These are phyloP conservation scores for Solanum etuberosum DNA, from an alignment of 257 asterid genomes.

Conservation along the genomic window DNA sequence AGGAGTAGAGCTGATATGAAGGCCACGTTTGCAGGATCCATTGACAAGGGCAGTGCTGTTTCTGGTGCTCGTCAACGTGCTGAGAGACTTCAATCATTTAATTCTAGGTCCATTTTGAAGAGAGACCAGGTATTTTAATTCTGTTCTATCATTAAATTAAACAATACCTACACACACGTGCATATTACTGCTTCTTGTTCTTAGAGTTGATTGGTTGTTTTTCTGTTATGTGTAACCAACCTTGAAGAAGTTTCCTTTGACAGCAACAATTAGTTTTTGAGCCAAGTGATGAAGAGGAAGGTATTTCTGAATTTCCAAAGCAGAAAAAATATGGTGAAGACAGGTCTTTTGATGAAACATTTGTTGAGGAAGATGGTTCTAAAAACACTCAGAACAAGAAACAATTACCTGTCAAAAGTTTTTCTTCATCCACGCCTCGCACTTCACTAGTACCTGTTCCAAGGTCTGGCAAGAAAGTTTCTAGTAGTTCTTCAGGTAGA, in stretches of 20 bases:
- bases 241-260: constrained; percentile 38
- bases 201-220: constrained; percentile 15
- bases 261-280: constrained; percentile 67
- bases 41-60: constrained; percentile 28
- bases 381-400: constrained; percentile 40
- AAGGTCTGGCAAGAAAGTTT: constrained; percentile 39
- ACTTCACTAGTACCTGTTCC: constrained; percentile 42
- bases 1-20: constrained; percentile 72
- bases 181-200: not conserved
- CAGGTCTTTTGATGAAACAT: constrained; percentile 31
- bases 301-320: constrained; percentile 31
- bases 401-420: constrained; percentile 31
- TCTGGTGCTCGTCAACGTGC: constrained; percentile 43
- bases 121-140: constrained; percentile 62
- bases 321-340: constrained; percentile 28
- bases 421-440: constrained; percentile 46
- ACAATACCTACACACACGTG: not conserved
- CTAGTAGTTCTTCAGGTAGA: constrained; percentile 37
- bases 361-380: constrained; percentile 29
- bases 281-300: constrained; percentile 49
- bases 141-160: not conserved
- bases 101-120: constrained; percentile 40
- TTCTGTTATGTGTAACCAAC: constrained; percentile 33
- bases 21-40: constrained; percentile 46
- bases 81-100: constrained; percentile 71